Base-by-base conservation (phyloP, 163 green algal genomes). In the Scenedesmus sp. region DNA sequence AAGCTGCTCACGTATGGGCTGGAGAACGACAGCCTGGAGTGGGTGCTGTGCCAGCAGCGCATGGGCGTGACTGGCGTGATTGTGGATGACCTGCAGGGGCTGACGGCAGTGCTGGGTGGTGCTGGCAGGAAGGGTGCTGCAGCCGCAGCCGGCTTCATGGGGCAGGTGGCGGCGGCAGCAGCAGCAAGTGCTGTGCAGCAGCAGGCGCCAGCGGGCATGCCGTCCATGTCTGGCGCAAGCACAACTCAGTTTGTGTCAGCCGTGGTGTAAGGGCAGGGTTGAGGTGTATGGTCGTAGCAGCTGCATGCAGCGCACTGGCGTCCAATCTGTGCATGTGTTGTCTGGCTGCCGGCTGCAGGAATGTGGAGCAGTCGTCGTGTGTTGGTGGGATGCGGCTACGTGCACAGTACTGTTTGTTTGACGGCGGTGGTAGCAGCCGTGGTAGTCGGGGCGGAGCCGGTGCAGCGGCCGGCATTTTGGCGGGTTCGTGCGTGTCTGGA, bases 31-130 rank as follows among this genome's bases (percentile, higher is more conserved):
- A 93, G 98, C 86, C 89, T 94, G 3, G 92, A 92, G 2, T 97
- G 95, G 93, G 94, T 99, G n/a, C 70, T 90, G n/a, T 18, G 92
- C 55, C 97, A 99, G 92, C 90, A 83, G 46, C 84, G 88, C 9
- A 79, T 97, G 64, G 97, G 97, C 0, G 96, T 99, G 60, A 92
- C 96, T 54, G 97, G 92, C 56, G 97, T 96, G 54, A 99, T 99
- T 70, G 94, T 97, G 23, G 97, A 98, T 57, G 94, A 96, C 76
- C 57, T 91, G 76, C 34, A 85, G 57, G 87, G 87, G 20, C 76
- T 91, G 10, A 85, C 87, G 74, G 74, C n/a, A 16, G 81, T 79
- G 76, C 76, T 91, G 56, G 87, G 23, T 26, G 86, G 46, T n/a
- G 67, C 26, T 26, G 86, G 83, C 23, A 13, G 23, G 70, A 7